Evolutionary conservation across 2,329 filamentous ascomycete species (phyloP).

Genomic region (Harringtonia aguacate): DNA sequence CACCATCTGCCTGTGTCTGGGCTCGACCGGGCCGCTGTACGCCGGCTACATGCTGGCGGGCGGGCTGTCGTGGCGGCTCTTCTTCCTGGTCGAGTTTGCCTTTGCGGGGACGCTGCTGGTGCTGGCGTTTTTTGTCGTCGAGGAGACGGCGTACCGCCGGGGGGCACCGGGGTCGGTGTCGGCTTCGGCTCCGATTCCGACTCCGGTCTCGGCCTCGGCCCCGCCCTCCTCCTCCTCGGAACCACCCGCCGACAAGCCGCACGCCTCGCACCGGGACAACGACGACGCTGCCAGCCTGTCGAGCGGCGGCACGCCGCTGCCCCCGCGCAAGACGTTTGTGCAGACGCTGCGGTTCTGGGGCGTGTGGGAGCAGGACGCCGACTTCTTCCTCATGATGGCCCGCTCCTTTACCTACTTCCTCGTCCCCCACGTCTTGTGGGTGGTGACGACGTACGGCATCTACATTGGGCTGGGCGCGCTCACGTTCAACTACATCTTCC

Average conservation of each 20-base stretch:
- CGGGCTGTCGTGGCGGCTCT: constrained; percentile 47
- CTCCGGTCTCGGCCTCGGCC: not conserved
- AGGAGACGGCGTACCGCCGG: constrained; percentile 21
- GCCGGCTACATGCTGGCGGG: constrained; percentile 51
- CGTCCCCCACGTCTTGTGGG: constrained; percentile 38
- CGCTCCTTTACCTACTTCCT: constrained; percentile 35
- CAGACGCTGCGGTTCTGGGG: constrained; percentile 32
- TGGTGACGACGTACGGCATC: constrained; percentile 34
- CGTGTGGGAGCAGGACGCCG: constrained; percentile 27
- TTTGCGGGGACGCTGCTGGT: constrained; percentile 26
- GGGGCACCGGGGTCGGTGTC: not conserved
- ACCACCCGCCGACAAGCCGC: not conserved
- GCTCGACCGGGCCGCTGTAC: constrained; percentile 43
- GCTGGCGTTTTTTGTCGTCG: constrained; percentile 21
- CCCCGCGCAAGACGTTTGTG: constrained; percentile 27
- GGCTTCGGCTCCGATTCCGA: not conserved
- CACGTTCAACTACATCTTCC: constrained; percentile 39
- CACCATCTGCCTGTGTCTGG: constrained; percentile 46
- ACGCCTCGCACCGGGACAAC: not conserved
- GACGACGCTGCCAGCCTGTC: not conserved
- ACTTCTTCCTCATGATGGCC: constrained; percentile 33
- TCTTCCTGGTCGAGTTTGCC: constrained; percentile 50
- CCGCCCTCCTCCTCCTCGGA: not conserved
- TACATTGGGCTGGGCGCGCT: constrained; percentile 38
- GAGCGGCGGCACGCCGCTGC: constrained; percentile 8